phyloP scores from a whole-genome alignment of 2,329 filamentous ascomycete species.

The Botrytis hyacinthi region DNA sequence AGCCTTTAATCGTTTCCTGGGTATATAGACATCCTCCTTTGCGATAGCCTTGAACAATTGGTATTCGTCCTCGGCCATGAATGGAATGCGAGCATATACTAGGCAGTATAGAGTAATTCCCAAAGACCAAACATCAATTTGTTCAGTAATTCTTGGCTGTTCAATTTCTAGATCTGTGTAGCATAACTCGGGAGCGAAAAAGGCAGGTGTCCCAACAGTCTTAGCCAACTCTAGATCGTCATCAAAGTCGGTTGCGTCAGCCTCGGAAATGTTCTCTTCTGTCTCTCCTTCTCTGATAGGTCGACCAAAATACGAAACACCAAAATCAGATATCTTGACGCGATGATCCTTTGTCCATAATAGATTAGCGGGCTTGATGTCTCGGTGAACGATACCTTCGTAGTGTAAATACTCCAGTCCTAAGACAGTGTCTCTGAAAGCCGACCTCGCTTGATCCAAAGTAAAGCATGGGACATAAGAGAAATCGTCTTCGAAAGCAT shows the following conservation, averaged over 20 bases:
- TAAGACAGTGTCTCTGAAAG: constrained; percentile 89
- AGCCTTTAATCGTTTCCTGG: constrained; percentile 75
- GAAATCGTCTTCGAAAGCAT: constrained; percentile 78
- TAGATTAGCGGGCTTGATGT: constrained; percentile 88
- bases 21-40: constrained; percentile 88
- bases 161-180: constrained; percentile 72
- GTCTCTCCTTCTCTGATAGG: constrained; percentile 80
- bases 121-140: constrained; percentile 96
- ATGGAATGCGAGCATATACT: constrained; percentile 89
- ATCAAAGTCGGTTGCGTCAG: constrained; percentile 82
- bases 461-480: constrained; percentile 94
- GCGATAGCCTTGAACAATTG: constrained; percentile 90
- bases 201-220: constrained; percentile 94
- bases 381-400: constrained; percentile 78
- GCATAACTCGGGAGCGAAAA: constrained; percentile 95
- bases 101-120: constrained; percentile 96
- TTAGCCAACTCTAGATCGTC: constrained; percentile 96
- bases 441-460: constrained; percentile 73
- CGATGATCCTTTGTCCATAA: constrained; percentile 80
- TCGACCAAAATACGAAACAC: constrained; percentile 93
- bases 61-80: constrained; percentile 87
- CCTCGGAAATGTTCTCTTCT: constrained; percentile 72
- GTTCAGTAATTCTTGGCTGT: constrained; percentile 78
- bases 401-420: constrained; percentile 92
- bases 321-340: constrained; percentile 98